Conservation (phyloP, 345 rosid genomes). For the Heritiera fomes region DNA sequence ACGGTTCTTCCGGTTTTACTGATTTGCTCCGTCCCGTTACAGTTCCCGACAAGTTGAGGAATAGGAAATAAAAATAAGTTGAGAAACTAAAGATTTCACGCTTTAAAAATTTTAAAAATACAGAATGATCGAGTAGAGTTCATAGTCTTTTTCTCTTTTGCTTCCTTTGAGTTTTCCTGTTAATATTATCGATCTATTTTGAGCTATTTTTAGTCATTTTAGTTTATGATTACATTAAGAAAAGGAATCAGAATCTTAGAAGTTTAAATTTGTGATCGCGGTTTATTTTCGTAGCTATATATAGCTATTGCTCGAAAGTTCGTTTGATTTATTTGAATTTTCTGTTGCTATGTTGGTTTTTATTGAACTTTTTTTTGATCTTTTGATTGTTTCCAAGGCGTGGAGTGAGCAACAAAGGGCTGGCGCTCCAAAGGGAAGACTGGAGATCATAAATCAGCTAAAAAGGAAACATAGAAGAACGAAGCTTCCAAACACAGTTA, state of each 20-base stretch:
- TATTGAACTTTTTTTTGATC: too few relatives aligned
- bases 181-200: not conserved
- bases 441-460: slow-evolving; percentile 60
- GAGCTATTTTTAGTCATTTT: not conserved
- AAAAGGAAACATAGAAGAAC: slow-evolving; percentile 63
- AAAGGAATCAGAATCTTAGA: not conserved
- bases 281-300: not conserved
- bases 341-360: not conserved
- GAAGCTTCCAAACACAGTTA: slow-evolving; percentile 69
- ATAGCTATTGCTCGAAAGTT: not conserved
- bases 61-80: not conserved
- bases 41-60: not conserved
- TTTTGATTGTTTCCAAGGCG: slow-evolving; percentile 40
- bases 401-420: slow-evolving; percentile 73
- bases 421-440: slow-evolving; percentile 61
- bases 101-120: not conserved
- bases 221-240: not conserved
- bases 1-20: not conserved
- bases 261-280: not conserved
- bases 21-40: not conserved
- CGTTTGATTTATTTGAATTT: not conserved
- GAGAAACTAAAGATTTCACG: not conserved
- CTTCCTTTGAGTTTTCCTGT: not conserved
- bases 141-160: not conserved
- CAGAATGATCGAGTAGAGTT: not conserved